phyloP scores from a whole-genome alignment of 345 rosid genomes.

The Luvunga scandens region DNA sequence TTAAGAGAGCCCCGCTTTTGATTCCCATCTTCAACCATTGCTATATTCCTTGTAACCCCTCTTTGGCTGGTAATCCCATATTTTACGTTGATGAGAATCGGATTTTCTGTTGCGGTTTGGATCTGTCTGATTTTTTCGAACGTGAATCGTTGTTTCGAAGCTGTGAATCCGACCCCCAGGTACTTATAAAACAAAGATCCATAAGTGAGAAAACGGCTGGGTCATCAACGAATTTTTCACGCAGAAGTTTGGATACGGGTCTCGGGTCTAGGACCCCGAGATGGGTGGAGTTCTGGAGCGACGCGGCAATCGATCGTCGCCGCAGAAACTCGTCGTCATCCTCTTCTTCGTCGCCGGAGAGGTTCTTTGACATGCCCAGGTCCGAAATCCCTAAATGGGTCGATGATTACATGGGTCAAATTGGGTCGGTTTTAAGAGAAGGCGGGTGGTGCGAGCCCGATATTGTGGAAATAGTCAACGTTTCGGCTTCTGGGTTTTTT shows the following conservation, averaged over 20 bases:
- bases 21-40: slow-evolving; percentile 92
- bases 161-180: slow-evolving; percentile 40
- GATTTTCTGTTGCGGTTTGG: slow-evolving; percentile 90
- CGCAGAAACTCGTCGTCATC: slow-evolving; percentile 69
- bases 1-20: slow-evolving; percentile 82
- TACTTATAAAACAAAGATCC: slow-evolving; percentile 59
- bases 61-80: slow-evolving; percentile 92
- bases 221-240: slow-evolving; percentile 47
- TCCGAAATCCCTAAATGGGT: slow-evolving; percentile 81
- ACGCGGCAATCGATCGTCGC: slow-evolving; percentile 74
- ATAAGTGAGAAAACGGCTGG: slow-evolving; percentile 60
- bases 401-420: slow-evolving; percentile 59
- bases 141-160: slow-evolving; percentile 67
- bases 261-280: slow-evolving; percentile 57
- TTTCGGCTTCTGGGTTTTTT: slow-evolving; percentile 84
- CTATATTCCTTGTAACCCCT: slow-evolving; percentile 86
- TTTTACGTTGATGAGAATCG: slow-evolving; percentile 86
- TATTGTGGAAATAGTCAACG: slow-evolving; percentile 64
- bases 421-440: slow-evolving; percentile 74
- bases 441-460: slow-evolving; percentile 96
- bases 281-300: slow-evolving; percentile 99
- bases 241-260: slow-evolving; percentile 67
- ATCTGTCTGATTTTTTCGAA: slow-evolving; percentile 89
- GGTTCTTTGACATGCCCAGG: slow-evolving; percentile 68
- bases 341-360: slow-evolving; percentile 70